A percentile compares a stretch with the other conserved stretches of the same genome.
Conservation (phyloP, 2,329 filamentous ascomycete genomes). For the Ophiocordyceps camponoti-floridani region DNA sequence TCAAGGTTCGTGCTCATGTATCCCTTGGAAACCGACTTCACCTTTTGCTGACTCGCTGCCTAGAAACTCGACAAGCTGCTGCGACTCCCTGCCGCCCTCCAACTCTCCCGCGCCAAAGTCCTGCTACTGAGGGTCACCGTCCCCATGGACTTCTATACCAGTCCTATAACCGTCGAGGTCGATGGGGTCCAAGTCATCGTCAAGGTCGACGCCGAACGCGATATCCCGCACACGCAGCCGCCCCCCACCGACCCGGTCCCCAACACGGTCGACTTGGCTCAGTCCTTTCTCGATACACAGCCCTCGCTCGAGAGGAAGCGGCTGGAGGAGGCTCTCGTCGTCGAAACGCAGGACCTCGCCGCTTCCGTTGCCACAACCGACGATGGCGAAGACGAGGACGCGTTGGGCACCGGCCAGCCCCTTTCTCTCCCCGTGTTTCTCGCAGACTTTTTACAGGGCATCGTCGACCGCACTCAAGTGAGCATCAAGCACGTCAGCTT, state of each 20-base stretch:
- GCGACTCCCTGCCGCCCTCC: conserved; percentile 54
- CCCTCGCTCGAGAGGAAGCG: conserved; percentile 45
- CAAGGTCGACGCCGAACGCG: conserved; percentile 23
- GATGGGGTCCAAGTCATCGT: conserved; percentile 62
- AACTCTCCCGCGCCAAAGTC: conserved; percentile 57
- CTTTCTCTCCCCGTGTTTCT: conserved; percentile 54
- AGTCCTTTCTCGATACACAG: conserved; percentile 62
- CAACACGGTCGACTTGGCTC: conserved; percentile 53
- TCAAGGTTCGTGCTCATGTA: conserved; percentile 36
- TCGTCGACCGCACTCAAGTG: conserved; percentile 53
- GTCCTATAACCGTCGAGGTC: conserved; percentile 65
- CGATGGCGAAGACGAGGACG: conserved; percentile 41
- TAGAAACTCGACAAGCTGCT: conserved; percentile 67
- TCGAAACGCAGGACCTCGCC: conserved; percentile 42
- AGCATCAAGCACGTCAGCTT: conserved; percentile 47
- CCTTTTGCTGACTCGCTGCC: conserved; percentile 1
- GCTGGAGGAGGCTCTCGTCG: conserved; percentile 49
- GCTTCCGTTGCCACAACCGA: conserved; percentile 43
- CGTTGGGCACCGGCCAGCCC: conserved; percentile 51
- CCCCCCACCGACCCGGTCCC: conserved; percentile 29
- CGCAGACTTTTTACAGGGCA: conserved; percentile 53
- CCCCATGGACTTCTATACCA: conserved; percentile 74
- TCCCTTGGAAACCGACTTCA: conserved; percentile 1
- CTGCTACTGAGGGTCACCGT: conserved; percentile 63
- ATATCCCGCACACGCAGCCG: conserved; percentile 23